Evolutionary conservation across 805 yeast species (phyloP).

Genomic region (Millerozyma miso): DNA sequence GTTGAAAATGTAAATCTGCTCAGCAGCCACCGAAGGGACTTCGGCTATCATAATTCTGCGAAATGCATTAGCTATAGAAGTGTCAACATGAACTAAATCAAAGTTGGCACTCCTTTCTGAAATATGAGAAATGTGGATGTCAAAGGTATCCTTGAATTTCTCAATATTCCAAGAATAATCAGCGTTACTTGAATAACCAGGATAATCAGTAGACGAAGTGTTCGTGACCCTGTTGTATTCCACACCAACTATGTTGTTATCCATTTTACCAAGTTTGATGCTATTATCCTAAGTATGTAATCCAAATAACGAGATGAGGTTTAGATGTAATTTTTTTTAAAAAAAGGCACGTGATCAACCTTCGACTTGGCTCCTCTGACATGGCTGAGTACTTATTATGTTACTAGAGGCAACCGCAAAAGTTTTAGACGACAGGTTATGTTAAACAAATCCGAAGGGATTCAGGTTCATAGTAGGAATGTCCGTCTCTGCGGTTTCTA

Average conservation of each 20-base stretch:
- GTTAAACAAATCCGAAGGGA: background rate
- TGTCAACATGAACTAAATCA: conserved; percentile 81
- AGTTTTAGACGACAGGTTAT: too few species aligned
- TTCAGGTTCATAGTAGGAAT: background rate
- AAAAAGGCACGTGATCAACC: background rate
- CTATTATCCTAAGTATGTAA: background rate
- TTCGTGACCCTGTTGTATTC: conserved; percentile 90
- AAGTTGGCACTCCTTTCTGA: conserved; percentile 75
- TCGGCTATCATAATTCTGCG: conserved; percentile 96
- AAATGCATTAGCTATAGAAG: conserved; percentile 93
- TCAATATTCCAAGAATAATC: conserved; percentile 82
- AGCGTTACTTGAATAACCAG: conserved; percentile 68
- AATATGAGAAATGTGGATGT: conserved; percentile 61
- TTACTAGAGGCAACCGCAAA: too few species aligned
- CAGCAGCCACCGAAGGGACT: conserved; percentile 95
- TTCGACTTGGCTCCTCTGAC: background rate
- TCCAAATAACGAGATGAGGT: background rate
- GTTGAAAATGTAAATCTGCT: conserved; percentile 83
- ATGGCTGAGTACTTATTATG: too few species aligned
- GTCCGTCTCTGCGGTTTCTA: background rate
- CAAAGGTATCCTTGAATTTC: conserved; percentile 64
- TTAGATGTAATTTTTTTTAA: background rate
- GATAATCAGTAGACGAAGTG: conserved; percentile 86
- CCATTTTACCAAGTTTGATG: conserved; percentile 12
- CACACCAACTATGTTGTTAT: conserved; percentile 61